Evolutionary conservation across 139 green algal genomes (phyloP).

Genomic region (Desmodesmus armatus): DNA sequence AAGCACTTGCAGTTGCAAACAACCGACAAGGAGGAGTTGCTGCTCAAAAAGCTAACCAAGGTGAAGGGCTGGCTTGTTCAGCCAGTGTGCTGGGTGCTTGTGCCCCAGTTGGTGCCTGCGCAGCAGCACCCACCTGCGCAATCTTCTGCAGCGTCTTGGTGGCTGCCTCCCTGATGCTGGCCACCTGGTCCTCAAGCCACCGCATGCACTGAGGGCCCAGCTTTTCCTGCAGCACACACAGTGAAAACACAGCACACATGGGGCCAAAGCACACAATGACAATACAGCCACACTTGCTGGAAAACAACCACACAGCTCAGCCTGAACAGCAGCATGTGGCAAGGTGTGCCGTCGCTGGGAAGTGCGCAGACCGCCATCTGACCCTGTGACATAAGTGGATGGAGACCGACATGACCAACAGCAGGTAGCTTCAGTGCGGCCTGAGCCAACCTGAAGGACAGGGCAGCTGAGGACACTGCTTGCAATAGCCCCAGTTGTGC

Average conservation of each 20-base stretch:
- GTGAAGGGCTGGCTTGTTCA: background rate
- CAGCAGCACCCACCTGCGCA: slow-evolving; percentile 56
- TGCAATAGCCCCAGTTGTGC: too few species aligned
- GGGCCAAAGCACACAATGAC: background rate
- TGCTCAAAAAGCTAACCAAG: background rate
- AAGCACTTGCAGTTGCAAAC: too few species aligned
- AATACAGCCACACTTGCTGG: too few species aligned
- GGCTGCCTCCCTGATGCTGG: slow-evolving; percentile 92
- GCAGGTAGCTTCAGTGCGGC: too few species aligned
- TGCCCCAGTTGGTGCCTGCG: background rate
- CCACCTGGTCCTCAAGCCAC: slow-evolving; percentile 93
- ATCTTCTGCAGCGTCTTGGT: slow-evolving; percentile 90
- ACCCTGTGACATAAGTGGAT: too few species aligned
- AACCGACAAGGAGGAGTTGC: too few species aligned
- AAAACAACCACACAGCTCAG: background rate
- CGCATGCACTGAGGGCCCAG: slow-evolving; percentile 95
- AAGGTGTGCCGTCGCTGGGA: too few species aligned
- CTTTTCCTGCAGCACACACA: slow-evolving; percentile 75
- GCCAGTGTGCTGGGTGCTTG: background rate
- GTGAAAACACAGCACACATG: background rate
- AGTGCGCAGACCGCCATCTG: too few species aligned
- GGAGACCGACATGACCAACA: too few species aligned
- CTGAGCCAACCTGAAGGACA: too few species aligned
- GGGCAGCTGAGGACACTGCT: too few species aligned
- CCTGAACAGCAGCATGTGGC: background rate